Conservation (phyloP, 2,329 filamentous ascomycete species). For the Eutypa lata region DNA sequence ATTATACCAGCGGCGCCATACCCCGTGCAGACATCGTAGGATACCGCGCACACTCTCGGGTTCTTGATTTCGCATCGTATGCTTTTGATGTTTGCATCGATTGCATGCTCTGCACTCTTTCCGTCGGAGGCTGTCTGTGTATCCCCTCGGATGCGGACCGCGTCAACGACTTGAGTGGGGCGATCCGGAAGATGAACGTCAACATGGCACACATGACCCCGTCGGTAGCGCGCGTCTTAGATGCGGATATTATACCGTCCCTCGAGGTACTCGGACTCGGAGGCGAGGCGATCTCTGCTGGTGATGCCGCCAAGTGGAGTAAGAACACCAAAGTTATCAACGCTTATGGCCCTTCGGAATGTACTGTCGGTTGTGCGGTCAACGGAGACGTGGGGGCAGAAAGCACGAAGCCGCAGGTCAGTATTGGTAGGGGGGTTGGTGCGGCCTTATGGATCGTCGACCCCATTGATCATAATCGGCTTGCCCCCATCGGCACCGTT, state of each 20-base stretch:
- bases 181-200: constrained; percentile 39
- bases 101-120: constrained; percentile 53
- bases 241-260: constrained; percentile 42
- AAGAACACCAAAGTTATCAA: constrained; percentile 44
- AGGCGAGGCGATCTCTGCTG: constrained; percentile 51
- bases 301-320: constrained; percentile 47
- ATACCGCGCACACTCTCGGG: constrained; percentile 38
- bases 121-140: constrained; percentile 47
- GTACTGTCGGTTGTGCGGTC: constrained; percentile 49
- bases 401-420: constrained; percentile 30
- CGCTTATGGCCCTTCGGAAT: constrained; percentile 53
- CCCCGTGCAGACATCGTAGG: constrained; percentile 40
- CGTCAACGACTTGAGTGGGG: constrained; percentile 47
- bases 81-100: constrained; percentile 54
- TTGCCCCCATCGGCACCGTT: constrained; percentile 46
- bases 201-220: constrained; percentile 52
- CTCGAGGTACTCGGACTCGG: constrained; percentile 47
- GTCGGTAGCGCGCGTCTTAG: constrained; percentile 45
- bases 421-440: constrained; percentile 47
- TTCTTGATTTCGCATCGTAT: constrained; percentile 49
- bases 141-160: constrained; percentile 53
- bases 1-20: constrained; percentile 43
- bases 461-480: constrained; percentile 41
- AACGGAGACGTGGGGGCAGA: constrained; percentile 39
- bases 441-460: constrained; percentile 51